Percentiles rank a stretch among this genome's conserved stretches.
Conservation (phyloP, 805 yeast genomes). For the Candida ulmi region DNA sequence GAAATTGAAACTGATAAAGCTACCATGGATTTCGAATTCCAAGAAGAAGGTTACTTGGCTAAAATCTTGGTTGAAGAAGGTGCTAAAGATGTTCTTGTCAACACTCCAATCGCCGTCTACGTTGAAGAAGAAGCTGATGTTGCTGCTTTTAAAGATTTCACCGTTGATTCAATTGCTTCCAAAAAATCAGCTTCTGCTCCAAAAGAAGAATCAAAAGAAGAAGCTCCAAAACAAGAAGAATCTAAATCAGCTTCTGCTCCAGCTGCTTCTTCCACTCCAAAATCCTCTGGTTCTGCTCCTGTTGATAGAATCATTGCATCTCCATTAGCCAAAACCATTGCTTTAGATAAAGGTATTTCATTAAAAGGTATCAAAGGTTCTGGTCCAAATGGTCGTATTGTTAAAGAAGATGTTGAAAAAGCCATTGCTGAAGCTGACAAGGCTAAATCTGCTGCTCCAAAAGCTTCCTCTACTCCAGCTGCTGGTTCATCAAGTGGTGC, state of each 20-base stretch:
- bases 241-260: constrained; percentile 34
- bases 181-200: constrained; percentile 24
- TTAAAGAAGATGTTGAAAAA: constrained; percentile 83
- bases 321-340: constrained; percentile 89
- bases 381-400: constrained; percentile 94
- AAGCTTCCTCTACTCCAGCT: constrained; percentile 41
- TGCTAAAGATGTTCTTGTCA: constrained; percentile 85
- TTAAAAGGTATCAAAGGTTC: constrained; percentile 82
- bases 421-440: constrained; percentile 41
- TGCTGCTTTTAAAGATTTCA: constrained; percentile 80
- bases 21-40: constrained; percentile 96
- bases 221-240: constrained; percentile 22
- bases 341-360: constrained; percentile 86
- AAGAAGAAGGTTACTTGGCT: constrained; percentile 92
- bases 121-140: constrained; percentile 86
- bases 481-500: constrained; percentile 43
- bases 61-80: constrained; percentile 82
- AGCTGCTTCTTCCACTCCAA: constrained; percentile 1
- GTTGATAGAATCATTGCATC: constrained; percentile 83
- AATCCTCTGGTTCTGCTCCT: constrained; percentile 24
- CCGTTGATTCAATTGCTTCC: constrained; percentile 62
- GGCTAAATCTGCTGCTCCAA: constrained; percentile 33
- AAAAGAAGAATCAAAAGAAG: constrained; percentile 18
- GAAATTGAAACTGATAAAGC: constrained; percentile 98
- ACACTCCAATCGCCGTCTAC: constrained; percentile 94